Conservation (phyloP, 495 filamentous ascomycete genomes). For the Viridothelium virens region DNA sequence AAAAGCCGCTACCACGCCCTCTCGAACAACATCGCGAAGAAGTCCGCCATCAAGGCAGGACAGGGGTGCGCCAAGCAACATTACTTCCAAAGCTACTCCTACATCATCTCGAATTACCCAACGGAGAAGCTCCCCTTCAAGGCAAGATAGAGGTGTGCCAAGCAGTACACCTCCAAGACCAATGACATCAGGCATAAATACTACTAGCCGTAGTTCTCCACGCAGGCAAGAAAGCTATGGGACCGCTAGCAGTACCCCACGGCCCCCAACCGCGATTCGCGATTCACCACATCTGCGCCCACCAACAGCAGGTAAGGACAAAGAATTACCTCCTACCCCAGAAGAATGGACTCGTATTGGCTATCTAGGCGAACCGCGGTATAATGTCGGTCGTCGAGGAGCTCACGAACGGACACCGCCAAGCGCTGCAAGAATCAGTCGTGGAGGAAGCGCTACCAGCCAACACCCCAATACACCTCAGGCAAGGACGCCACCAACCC, state of each 20-base stretch:
- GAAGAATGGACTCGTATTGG: background rate
- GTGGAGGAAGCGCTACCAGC: background rate
- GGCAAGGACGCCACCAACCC: background rate
- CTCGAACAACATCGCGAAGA: background rate
- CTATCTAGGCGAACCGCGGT: background rate
- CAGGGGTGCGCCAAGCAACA: background rate
- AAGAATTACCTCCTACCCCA: background rate
- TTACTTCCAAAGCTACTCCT: background rate
- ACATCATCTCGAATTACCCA: background rate
- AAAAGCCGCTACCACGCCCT: background rate
- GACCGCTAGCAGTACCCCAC: background rate
- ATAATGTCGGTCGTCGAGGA: background rate
- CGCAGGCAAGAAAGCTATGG: background rate
- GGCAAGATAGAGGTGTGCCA: background rate
- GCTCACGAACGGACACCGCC: background rate
- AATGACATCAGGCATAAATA: background rate
- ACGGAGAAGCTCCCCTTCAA: background rate
- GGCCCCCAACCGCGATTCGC: background rate
- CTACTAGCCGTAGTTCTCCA: background rate
- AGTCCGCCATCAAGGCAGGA: background rate
- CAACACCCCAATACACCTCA: background rate
- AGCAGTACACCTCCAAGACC: background rate
- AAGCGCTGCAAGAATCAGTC: background rate
- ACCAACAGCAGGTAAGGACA: background rate
- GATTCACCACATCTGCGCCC: conserved; percentile 1